Evolutionary conservation across 2,329 filamentous ascomycete species (phyloP).

Genomic region (Pezicula neosporulosa): DNA sequence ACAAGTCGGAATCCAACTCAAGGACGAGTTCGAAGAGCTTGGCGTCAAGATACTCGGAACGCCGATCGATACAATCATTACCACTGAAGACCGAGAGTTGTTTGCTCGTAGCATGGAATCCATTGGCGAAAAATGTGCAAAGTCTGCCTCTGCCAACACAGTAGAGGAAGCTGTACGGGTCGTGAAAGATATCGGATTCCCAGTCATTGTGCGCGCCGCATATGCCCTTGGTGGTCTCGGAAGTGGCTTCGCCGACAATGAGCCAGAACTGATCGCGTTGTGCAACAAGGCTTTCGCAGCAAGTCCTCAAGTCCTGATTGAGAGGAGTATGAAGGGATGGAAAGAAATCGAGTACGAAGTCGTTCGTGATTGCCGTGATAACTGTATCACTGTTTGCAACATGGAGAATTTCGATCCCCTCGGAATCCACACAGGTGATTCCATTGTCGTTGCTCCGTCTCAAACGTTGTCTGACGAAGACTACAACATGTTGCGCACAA

Average conservation of each 20-base stretch:
- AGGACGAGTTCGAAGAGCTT: slow-evolving; percentile 90
- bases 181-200: slow-evolving; percentile 89
- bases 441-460: slow-evolving; percentile 94
- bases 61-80: slow-evolving; percentile 96
- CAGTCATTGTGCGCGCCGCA: slow-evolving; percentile 93
- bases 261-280: slow-evolving; percentile 76
- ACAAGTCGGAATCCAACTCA: slow-evolving; percentile 94
- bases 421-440: slow-evolving; percentile 96
- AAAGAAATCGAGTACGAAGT: slow-evolving; percentile 99
- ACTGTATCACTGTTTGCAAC: slow-evolving; percentile 99
- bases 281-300: slow-evolving; percentile 94
- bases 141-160: slow-evolving; percentile 88
- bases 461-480: slow-evolving; percentile 97
- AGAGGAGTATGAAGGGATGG: slow-evolving; percentile 99
- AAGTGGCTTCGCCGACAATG: slow-evolving; percentile 91
- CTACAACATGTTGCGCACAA: slow-evolving; percentile 98
- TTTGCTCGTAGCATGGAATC: slow-evolving; percentile 98
- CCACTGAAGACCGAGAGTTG: slow-evolving; percentile 94
- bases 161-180: slow-evolving; percentile 85
- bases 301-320: slow-evolving; percentile 93
- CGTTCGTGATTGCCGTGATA: slow-evolving; percentile 90
- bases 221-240: slow-evolving; percentile 94
- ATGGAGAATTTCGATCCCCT: slow-evolving; percentile 99
- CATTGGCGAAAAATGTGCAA: slow-evolving; percentile 95
- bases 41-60: slow-evolving; percentile 95